These are phyloP conservation scores for Besnoitia besnoiti DNA, from an alignment of 169 alveolate genomes.

Conservation along the genomic window DNA sequence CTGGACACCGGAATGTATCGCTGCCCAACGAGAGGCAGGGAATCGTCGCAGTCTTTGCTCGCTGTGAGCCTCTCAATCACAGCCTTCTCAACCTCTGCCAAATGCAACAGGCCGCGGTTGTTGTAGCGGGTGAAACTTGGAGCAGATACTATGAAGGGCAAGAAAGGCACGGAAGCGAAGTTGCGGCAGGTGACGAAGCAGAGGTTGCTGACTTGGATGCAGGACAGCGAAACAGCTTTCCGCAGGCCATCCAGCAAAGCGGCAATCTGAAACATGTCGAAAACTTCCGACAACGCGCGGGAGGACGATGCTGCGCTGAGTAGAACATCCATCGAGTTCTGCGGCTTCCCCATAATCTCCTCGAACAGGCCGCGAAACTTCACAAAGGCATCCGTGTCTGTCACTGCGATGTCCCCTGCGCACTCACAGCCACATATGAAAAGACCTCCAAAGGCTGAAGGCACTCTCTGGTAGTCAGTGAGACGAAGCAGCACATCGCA, in stretches of 20 bases:
- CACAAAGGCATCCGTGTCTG: constrained; percentile 15
- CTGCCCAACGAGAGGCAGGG: not conserved
- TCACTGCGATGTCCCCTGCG: constrained; percentile 32
- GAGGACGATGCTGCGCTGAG: constrained; percentile 36
- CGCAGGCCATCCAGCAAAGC: constrained; percentile 39
- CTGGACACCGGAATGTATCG: constrained; percentile 10
- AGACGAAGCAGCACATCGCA: no score
- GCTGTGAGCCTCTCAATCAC: not conserved
- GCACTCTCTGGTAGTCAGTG: no score
- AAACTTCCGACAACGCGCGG: constrained; percentile 8
- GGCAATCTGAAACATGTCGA: constrained; percentile 36
- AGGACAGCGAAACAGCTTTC: constrained; percentile 19
- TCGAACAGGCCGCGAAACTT: constrained; percentile 41
- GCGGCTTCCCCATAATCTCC: constrained; percentile 35
- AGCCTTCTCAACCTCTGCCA: constrained; percentile 21
- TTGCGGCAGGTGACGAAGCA: constrained; percentile 34
- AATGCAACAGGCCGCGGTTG: constrained; percentile 32
- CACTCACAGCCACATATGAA: not conserved
- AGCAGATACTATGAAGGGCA: constrained; percentile 5
- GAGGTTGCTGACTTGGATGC: constrained; percentile 24
- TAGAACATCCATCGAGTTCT: constrained; percentile 21
- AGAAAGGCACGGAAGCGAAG: constrained; percentile 35
- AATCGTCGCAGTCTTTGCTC: not conserved
- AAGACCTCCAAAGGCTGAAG: no score
- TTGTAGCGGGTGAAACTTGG: constrained; percentile 30